Conservation (phyloP, 2,329 filamentous ascomycete species). For the Graphiopsis chlorocephala region DNA sequence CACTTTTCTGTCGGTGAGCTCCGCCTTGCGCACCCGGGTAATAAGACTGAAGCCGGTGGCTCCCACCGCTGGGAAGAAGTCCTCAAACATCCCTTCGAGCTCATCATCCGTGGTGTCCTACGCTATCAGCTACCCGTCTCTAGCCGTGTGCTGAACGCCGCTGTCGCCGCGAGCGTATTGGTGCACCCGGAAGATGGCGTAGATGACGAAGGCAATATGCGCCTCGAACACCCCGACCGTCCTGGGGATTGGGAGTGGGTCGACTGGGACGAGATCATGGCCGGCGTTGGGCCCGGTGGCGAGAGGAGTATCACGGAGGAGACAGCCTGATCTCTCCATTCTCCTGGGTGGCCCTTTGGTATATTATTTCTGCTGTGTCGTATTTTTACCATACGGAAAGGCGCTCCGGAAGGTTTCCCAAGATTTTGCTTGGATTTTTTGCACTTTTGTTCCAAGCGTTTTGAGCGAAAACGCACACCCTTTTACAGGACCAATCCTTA, state of each 20-base stretch:
- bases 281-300: not conserved
- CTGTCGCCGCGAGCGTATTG: slow-evolving; percentile 41
- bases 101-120: slow-evolving; percentile 86
- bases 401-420: not conserved
- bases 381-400: not conserved
- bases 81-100: slow-evolving; percentile 84
- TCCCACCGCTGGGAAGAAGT: slow-evolving; percentile 87
- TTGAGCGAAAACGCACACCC: not conserved
- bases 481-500: not conserved
- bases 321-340: not conserved
- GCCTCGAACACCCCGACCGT: slow-evolving; percentile 27
- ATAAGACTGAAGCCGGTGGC: slow-evolving; percentile 78
- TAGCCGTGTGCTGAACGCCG: slow-evolving; percentile 53
- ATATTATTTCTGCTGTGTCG: not conserved
- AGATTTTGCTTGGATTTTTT: not conserved
- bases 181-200: slow-evolving; percentile 41
- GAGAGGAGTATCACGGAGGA: not conserved
- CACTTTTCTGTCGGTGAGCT: slow-evolving; percentile 79
- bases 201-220: slow-evolving; percentile 31
- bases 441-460: not conserved
- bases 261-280: slow-evolving; percentile 25
- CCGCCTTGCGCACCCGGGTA: slow-evolving; percentile 77
- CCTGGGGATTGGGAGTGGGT: slow-evolving; percentile 33
- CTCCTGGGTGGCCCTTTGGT: not conserved
- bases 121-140: slow-evolving; percentile 71